Percentiles rank a stretch among this genome's conserved stretches.
These are phyloP conservation scores for Myotisia sp. DNA, from an alignment of 2,329 filamentous ascomycete genomes.

Conservation along the genomic window DNA sequence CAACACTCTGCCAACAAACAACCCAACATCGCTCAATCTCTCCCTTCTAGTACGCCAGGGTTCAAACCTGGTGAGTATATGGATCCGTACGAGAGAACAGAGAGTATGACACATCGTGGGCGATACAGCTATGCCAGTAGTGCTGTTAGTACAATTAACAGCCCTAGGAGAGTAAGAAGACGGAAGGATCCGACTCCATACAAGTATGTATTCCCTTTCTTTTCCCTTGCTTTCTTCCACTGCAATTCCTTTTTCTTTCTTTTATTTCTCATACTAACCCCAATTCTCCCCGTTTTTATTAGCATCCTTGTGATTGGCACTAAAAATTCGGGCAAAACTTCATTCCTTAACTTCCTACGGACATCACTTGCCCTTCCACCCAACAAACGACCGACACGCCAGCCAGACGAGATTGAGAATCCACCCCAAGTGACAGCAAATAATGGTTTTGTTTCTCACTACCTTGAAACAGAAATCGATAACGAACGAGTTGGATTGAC, in stretches of 20 bases:
- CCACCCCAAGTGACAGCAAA: slow-evolving; percentile 40
- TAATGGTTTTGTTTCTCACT: slow-evolving; percentile 68
- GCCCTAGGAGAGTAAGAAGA: slow-evolving; percentile 75
- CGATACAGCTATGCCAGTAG: slow-evolving; percentile 94
- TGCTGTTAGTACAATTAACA: slow-evolving; percentile 81
- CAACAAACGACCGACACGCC: slow-evolving; percentile 51
- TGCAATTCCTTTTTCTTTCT: background rate
- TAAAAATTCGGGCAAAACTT: slow-evolving; percentile 81
- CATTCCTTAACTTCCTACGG: slow-evolving; percentile 90
- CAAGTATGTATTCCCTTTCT: slow-evolving; percentile 58
- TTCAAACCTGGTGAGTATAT: slow-evolving; percentile 40
- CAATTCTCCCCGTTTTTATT: background rate
- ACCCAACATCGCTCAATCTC: slow-evolving; percentile 14
- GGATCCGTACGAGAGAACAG: slow-evolving; percentile 68
- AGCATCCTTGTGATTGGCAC: slow-evolving; percentile 86
- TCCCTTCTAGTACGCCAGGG: slow-evolving; percentile 13
- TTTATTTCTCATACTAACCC: background rate
- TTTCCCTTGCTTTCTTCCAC: too few relatives aligned
- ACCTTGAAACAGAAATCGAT: slow-evolving; percentile 88
- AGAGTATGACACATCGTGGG: slow-evolving; percentile 94
- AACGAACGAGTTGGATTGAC: slow-evolving; percentile 83
- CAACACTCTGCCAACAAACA: slow-evolving; percentile 15
- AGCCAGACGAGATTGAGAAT: slow-evolving; percentile 44
- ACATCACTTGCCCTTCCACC: slow-evolving; percentile 68
- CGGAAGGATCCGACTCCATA: slow-evolving; percentile 96